A percentile compares a stretch with the other conserved stretches of the same genome.
Evolutionary conservation across 495 filamentous ascomycete species (phyloP).

Genomic region (Ascodesmis nigricans): DNA sequence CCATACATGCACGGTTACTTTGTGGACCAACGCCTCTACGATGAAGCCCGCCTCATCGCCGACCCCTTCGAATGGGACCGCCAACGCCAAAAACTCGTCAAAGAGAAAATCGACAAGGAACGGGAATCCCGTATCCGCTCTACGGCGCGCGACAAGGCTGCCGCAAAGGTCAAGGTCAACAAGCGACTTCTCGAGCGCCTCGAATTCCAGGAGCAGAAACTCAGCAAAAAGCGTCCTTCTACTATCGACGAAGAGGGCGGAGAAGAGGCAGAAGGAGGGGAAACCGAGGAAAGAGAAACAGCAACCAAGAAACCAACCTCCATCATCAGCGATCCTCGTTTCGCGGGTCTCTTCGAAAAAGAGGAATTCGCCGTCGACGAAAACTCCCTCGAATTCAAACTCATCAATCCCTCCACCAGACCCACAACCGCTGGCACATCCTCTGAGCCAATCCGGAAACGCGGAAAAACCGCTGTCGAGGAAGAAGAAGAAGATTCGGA

Average conservation of each 20-base stretch:
- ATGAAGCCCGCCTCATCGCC: constrained; percentile 75
- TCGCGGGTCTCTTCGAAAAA: constrained; percentile 74
- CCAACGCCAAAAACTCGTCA: constrained; percentile 63
- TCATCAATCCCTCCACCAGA: constrained; percentile 63
- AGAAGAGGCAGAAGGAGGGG: constrained; percentile 30
- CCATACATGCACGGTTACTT: constrained; percentile 99
- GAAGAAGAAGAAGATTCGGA: constrained; percentile 31
- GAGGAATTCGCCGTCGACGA: constrained; percentile 86
- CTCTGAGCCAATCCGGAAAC: constrained; percentile 7
- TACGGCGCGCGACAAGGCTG: constrained; percentile 40
- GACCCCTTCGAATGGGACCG: constrained; percentile 86
- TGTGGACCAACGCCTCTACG: constrained; percentile 74
- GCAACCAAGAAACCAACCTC: constrained; percentile 23
- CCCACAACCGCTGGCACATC: constrained; percentile 19
- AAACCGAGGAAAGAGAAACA: constrained; percentile 9
- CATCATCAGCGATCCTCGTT: constrained; percentile 63
- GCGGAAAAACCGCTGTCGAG: constrained; percentile 45
- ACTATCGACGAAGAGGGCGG: constrained; percentile 34
- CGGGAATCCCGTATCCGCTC: constrained; percentile 77
- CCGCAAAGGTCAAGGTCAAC: constrained; percentile 45
- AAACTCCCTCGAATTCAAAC: constrained; percentile 60
- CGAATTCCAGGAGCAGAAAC: constrained; percentile 55
- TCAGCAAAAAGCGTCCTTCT: constrained; percentile 43
- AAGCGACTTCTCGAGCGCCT: constrained; percentile 68
- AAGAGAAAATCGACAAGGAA: constrained; percentile 87